Base-by-base conservation (phyloP, 768 basidiomycete genomes). In the Cystobasidium ongulense region DNA sequence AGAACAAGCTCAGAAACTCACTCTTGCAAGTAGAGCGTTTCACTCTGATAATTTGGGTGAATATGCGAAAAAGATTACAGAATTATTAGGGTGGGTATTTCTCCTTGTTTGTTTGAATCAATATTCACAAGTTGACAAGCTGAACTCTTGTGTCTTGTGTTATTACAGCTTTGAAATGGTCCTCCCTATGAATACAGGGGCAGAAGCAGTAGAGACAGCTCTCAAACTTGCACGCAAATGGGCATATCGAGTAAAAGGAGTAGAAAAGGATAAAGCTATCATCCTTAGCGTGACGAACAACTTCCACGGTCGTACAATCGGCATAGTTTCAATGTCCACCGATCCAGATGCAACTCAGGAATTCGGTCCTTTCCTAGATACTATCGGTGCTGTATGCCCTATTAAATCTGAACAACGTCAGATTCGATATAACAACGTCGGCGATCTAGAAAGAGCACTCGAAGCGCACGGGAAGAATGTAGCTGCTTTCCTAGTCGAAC, bases 111-210 rank as follows among this genome's bases (percentile, higher is more conserved):
- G 25, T 62, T 8, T 38, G 52, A 29, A 21, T 11, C 52, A n/a
- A 43, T 23, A n/a, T n/a, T n/a, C n/a, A n/a, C n/a, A n/a, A n/a
- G n/a, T n/a, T n/a, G n/a, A n/a, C n/a, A n/a, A n/a, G n/a, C n/a
- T n/a, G n/a, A n/a, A 35, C 0, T 13, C 7, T n/a, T 4, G 38
- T 41, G 21, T 31, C 10, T n/a, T 5, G n/a, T 31, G 33, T 36
- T 72, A 36, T 39, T n/a, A 7, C 29, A 73, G 39, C 7, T 74
- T 77, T 74, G 79, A 95, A 75, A 93, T 92, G 88, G 92, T 96
- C 1, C 84, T 98, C 10, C 94, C 95, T 27, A 96, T 98, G 93
- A 99, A 99, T 85, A 98, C 95, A 0, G 95, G 95, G 57, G 93
- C 93, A 0, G 96, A 99, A 80, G 96, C 96, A 8, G 96, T 98